These are phyloP conservation scores for Dendrobium nobile DNA, from an alignment of 106 monocot genomes.

Conservation along the genomic window DNA sequence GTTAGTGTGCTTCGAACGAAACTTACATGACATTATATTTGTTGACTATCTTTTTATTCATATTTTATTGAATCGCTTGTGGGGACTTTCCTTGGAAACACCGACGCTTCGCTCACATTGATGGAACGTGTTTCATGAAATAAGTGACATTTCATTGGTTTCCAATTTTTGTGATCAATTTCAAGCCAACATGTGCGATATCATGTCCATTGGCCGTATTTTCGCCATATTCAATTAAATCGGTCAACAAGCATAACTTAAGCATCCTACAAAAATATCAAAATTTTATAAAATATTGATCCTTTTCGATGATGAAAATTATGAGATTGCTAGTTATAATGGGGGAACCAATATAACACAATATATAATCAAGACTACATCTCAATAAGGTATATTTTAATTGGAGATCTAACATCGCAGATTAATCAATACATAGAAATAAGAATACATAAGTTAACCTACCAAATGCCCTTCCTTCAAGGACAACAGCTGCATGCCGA, in stretches of 20 bases:
- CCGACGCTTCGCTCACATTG: too few species aligned
- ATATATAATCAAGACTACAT: background rate
- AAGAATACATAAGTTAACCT: conserved; percentile 1
- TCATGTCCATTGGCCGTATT: too few species aligned
- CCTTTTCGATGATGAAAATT: background rate
- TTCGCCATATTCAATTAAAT: too few species aligned
- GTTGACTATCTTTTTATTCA: too few species aligned
- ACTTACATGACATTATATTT: too few species aligned
- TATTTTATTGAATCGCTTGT: too few species aligned
- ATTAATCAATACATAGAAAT: background rate
- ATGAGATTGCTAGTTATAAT: background rate
- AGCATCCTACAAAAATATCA: background rate
- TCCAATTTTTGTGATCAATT: too few species aligned
- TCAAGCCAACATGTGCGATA: too few species aligned
- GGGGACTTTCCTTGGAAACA: too few species aligned
- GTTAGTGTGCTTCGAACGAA: too few species aligned
- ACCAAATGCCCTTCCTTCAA: conserved; percentile 89
- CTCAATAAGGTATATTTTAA: background rate
- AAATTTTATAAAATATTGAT: background rate
- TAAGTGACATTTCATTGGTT: too few species aligned
- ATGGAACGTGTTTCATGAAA: too few species aligned
- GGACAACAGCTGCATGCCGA: conserved; percentile 92
- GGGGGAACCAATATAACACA: background rate
- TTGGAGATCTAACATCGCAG: background rate
- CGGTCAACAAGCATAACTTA: background rate